Evolutionary conservation across 2,329 filamentous ascomycete genomes (phyloP).

Genomic region (Aspergillus ochraceus): DNA sequence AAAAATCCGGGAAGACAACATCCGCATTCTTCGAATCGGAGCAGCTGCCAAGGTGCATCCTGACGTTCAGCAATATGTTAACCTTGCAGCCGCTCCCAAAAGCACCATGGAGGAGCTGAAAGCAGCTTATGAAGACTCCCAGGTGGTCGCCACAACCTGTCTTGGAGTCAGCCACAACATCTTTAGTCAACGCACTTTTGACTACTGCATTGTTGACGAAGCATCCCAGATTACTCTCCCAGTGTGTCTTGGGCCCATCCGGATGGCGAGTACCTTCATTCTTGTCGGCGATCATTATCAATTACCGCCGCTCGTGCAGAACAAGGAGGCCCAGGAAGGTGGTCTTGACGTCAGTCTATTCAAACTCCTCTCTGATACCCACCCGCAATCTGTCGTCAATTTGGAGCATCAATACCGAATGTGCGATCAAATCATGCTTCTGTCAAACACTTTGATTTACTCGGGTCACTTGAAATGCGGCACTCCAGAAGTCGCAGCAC

Average conservation of each 20-base stretch:
- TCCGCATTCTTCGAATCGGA: conserved; percentile 81
- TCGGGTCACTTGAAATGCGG: conserved; percentile 88
- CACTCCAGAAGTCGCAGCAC: conserved; percentile 69
- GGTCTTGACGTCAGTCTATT: conserved; percentile 92
- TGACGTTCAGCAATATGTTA: conserved; percentile 82
- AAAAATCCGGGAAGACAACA: conserved; percentile 78
- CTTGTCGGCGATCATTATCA: conserved; percentile 97
- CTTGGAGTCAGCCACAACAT: conserved; percentile 86
- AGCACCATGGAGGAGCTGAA: conserved; percentile 80
- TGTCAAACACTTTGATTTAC: conserved; percentile 93
- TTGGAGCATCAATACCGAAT: conserved; percentile 97
- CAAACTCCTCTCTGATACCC: conserved; percentile 84
- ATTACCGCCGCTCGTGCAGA: conserved; percentile 88
- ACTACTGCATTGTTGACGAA: conserved; percentile 98
- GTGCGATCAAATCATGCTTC: conserved; percentile 93
- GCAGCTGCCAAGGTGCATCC: conserved; percentile 82
- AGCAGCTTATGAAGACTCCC: conserved; percentile 78
- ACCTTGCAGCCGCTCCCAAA: conserved; percentile 72
- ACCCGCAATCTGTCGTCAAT: conserved; percentile 84
- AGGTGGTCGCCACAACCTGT: conserved; percentile 92
- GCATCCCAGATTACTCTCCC: conserved; percentile 96
- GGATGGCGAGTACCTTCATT: conserved; percentile 89
- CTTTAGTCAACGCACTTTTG: conserved; percentile 85
- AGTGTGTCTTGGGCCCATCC: conserved; percentile 89
- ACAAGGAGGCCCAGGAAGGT: conserved; percentile 79